Percentiles rank a stretch among this genome's conserved stretches.
Evolutionary conservation across 345 rosid species (phyloP).

Genomic region (Citropsis articulata): DNA sequence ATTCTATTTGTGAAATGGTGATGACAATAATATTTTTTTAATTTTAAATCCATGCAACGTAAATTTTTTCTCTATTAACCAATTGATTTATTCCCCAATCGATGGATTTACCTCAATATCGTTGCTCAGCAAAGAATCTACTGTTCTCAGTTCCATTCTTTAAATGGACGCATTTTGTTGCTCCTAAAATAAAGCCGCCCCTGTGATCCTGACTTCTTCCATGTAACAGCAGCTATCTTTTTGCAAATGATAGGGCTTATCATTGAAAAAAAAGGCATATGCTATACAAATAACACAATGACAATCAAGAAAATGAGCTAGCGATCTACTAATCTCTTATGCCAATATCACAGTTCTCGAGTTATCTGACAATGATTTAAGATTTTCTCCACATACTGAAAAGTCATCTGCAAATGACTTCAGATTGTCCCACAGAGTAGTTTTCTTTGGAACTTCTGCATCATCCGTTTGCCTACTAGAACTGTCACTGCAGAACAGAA

Average conservation of each 20-base stretch:
- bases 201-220: neutral
- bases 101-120: neutral
- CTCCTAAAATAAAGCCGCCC: neutral
- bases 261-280: neutral
- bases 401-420: slow-evolving; percentile 39
- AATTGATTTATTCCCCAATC: neutral
- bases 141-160: too few species aligned
- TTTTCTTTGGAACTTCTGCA: slow-evolving; percentile 15
- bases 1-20: too few species aligned
- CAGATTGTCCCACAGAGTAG: slow-evolving; percentile 39
- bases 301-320: neutral
- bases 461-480: neutral
- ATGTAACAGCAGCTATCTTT: neutral
- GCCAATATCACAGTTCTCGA: neutral
- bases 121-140: too few species aligned
- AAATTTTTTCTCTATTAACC: neutral
- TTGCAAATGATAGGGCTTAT: neutral
- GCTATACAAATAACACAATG: slow-evolving; percentile 11
- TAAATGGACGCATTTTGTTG: neutral
- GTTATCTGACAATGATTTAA: slow-evolving; percentile 1
- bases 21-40: neutral
- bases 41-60: neutral
- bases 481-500: neutral
- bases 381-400: slow-evolving; percentile 36
- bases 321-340: neutral